phyloP scores from a whole-genome alignment of 371 early-diverging fungal genomes.

The Dichotomocladium elegans region DNA sequence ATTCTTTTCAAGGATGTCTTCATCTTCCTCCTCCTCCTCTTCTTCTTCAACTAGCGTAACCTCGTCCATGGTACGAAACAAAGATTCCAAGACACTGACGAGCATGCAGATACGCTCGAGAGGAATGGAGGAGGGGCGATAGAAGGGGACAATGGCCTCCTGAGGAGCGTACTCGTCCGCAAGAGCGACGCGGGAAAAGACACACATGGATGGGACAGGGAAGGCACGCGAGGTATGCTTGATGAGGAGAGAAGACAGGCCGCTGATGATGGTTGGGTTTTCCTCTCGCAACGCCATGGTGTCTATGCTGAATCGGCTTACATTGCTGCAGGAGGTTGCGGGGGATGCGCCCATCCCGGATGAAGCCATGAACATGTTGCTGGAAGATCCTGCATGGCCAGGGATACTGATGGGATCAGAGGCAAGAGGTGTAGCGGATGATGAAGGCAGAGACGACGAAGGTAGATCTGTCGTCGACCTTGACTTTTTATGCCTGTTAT shows the following conservation, averaged over 20 bases:
- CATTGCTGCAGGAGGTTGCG: too few relatives aligned
- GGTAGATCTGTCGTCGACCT: too few relatives aligned
- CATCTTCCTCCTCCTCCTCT: background rate
- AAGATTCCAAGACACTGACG: constrained; percentile 1
- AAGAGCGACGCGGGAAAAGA: constrained; percentile 1
- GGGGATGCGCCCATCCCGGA: too few relatives aligned
- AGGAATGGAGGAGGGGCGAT: background rate
- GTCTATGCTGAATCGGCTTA: too few relatives aligned
- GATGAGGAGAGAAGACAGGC: background rate
- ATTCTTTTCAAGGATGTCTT: background rate
- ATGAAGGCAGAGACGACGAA: too few relatives aligned
- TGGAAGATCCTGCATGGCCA: too few relatives aligned
- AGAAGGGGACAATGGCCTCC: background rate
- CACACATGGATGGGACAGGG: constrained; percentile 3
- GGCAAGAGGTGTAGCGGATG: too few relatives aligned
- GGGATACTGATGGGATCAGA: too few relatives aligned
- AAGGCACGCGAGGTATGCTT: background rate
- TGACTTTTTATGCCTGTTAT: too few relatives aligned
- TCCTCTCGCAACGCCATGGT: too few relatives aligned
- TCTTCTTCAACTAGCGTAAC: background rate
- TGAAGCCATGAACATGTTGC: too few relatives aligned
- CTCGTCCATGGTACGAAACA: constrained; percentile 3
- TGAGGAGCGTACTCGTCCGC: background rate
- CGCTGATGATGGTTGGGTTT: constrained; percentile 1
- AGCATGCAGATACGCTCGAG: constrained; percentile 1